Conservation (phyloP, 2,329 filamentous ascomycete genomes). For the Lachnellula willkommii region DNA sequence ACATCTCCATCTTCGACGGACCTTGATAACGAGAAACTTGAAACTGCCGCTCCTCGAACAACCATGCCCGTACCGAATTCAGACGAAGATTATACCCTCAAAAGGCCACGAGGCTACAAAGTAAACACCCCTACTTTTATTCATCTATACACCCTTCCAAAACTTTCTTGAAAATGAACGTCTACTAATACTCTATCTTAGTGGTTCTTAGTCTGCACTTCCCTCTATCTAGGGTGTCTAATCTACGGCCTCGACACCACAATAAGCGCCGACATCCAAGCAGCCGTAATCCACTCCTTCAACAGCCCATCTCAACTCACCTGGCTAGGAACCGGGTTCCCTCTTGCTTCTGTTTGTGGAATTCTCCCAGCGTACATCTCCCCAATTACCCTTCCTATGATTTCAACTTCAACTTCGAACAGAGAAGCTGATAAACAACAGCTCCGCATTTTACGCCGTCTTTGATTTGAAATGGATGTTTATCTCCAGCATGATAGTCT, state of each 20-base stretch:
- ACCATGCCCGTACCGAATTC: too few species aligned
- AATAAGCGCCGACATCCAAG: slow-evolving; percentile 37
- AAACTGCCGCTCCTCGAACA: too few species aligned
- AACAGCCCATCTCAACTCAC: slow-evolving; percentile 34
- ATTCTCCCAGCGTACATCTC: slow-evolving; percentile 23
- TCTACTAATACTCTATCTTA: too few species aligned
- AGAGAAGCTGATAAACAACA: not conserved
- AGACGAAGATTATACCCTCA: too few species aligned
- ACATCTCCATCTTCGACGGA: too few species aligned
- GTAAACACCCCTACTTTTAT: too few species aligned
- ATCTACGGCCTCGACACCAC: not conserved
- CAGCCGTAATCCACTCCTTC: slow-evolving; percentile 34
- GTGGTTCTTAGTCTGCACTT: not conserved
- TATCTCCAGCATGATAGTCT: slow-evolving; percentile 14
- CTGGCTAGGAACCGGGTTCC: slow-evolving; percentile 38
- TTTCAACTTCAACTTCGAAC: not conserved
- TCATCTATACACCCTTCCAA: too few species aligned
- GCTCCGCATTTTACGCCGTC: slow-evolving; percentile 12
- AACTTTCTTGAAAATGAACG: too few species aligned
- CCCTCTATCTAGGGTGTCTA: not conserved
- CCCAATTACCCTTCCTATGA: slow-evolving; percentile 8
- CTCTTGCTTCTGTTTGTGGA: slow-evolving; percentile 25
- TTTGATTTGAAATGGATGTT: slow-evolving; percentile 23
- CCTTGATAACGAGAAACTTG: too few species aligned
- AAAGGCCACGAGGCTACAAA: too few species aligned